These are phyloP conservation scores for Debaryomyces castellii DNA, from an alignment of 805 yeast genomes.

Conservation along the genomic window DNA sequence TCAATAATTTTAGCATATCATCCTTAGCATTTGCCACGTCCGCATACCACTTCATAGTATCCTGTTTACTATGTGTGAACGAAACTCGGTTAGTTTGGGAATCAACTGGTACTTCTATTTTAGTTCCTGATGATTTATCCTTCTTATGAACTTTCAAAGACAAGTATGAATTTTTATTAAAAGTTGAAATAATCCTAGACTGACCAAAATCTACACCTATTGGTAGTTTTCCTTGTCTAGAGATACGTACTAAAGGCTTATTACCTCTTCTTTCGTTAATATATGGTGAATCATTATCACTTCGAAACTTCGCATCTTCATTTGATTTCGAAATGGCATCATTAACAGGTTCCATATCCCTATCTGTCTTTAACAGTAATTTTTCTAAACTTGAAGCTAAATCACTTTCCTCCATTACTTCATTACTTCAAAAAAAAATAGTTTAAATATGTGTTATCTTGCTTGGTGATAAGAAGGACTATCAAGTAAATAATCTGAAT, in stretches of 20 bases:
- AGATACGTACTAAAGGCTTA: neutral
- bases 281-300: neutral
- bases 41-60: neutral
- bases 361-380: neutral
- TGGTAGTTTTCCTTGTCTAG: neutral
- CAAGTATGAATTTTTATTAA: constrained; percentile 1
- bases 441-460: no score
- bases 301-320: no score
- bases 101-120: neutral
- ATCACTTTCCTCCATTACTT: neutral
- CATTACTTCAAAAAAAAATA: neutral
- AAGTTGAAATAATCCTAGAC: neutral
- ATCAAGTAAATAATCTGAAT: neutral
- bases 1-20: constrained; percentile 17
- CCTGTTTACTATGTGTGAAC: neutral
- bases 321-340: neutral
- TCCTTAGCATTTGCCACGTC: neutral
- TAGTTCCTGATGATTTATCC: neutral
- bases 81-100: neutral
- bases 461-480: no score
- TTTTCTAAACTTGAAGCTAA: neutral
- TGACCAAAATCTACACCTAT: neutral
- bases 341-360: neutral
- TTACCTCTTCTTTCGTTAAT: neutral
- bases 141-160: constrained; percentile 2